Percentiles rank a stretch among this genome's conserved stretches.
Evolutionary conservation across 2,329 filamentous ascomycete genomes (phyloP).

Genomic region (Ophioceras dolichostomum): DNA sequence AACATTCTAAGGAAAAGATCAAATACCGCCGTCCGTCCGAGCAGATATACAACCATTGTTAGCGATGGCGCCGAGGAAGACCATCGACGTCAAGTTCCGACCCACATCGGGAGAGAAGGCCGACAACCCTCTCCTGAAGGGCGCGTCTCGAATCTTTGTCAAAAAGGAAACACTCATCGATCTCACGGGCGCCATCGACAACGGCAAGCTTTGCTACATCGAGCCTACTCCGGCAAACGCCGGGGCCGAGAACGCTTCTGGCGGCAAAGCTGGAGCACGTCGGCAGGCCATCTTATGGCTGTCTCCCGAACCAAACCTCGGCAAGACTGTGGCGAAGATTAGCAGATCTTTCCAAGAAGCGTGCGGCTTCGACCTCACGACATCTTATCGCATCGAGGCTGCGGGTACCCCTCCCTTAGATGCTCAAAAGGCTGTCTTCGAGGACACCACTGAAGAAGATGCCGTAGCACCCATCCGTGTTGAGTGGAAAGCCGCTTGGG

Average conservation of each 20-base stretch:
- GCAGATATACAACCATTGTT: too few species aligned
- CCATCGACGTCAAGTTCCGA: slow-evolving; percentile 3
- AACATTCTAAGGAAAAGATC: too few species aligned
- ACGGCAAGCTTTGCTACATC: slow-evolving; percentile 7
- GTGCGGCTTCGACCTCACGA: slow-evolving; percentile 60
- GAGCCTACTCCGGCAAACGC: slow-evolving; percentile 5
- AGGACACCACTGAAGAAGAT: slow-evolving; percentile 37
- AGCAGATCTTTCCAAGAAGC: slow-evolving; percentile 62
- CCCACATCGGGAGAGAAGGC: background rate
- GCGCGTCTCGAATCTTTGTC: slow-evolving; percentile 5
- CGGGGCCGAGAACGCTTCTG: background rate
- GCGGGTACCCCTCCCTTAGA: slow-evolving; percentile 36
- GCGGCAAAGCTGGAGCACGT: background rate
- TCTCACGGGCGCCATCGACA: slow-evolving; percentile 9
- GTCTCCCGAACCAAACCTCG: slow-evolving; percentile 4
- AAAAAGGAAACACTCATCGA: slow-evolving; percentile 10
- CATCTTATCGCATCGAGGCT: slow-evolving; percentile 45
- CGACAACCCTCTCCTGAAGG: slow-evolving; percentile 2
- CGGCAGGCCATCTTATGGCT: slow-evolving; percentile 8
- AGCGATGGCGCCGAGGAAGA: slow-evolving; percentile 1
- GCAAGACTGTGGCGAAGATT: slow-evolving; percentile 35
- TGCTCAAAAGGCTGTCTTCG: slow-evolving; percentile 45
- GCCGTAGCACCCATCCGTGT: slow-evolving; percentile 13
- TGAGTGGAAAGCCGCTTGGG: slow-evolving; percentile 22
- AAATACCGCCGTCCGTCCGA: too few species aligned